Evolutionary conservation across 2,329 filamentous ascomycete species (phyloP).

Genomic region (Calonectria honghensis): DNA sequence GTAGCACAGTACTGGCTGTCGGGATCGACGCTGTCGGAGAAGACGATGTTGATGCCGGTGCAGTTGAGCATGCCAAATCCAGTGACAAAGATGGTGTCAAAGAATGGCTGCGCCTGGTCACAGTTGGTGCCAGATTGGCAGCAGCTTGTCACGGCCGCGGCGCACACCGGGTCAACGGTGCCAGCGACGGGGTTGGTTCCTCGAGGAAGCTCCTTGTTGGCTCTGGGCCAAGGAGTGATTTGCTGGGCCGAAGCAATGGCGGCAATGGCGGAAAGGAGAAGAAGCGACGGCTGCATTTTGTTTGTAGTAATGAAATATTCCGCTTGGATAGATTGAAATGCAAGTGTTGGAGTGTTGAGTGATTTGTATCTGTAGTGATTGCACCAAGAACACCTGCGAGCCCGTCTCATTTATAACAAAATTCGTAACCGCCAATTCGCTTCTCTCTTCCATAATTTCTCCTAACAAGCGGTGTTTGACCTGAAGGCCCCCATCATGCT

Average conservation of each 20-base stretch:
- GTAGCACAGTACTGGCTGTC: slow-evolving; percentile 19
- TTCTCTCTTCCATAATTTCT: neutral
- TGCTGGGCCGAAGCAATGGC: neutral
- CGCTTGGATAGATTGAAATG: neutral
- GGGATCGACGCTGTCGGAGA: slow-evolving; percentile 6
- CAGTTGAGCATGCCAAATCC: slow-evolving; percentile 11
- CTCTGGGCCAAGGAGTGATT: neutral
- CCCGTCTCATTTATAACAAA: neutral
- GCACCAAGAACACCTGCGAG: neutral
- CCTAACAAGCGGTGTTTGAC: no score
- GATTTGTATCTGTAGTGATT: neutral
- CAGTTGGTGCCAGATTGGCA: slow-evolving; percentile 8
- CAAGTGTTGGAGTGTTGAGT: neutral
- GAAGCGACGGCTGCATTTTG: slow-evolving; percentile 2
- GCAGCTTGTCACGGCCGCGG: slow-evolving; percentile 2
- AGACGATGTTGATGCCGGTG: slow-evolving; percentile 6
- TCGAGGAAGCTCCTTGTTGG: neutral
- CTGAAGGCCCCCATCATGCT: neutral
- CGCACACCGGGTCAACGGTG: slow-evolving; percentile 4
- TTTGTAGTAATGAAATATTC: neutral
- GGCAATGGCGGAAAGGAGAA: neutral
- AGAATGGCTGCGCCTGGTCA: slow-evolving; percentile 2
- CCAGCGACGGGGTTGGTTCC: slow-evolving; percentile 1
- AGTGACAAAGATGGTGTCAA: slow-evolving; percentile 14
- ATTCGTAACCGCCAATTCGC: neutral